A percentile compares a stretch with the other conserved stretches of the same genome.
Conservation (phyloP, 2,329 filamentous ascomycete genomes). For the Aspergillus brasiliensis region DNA sequence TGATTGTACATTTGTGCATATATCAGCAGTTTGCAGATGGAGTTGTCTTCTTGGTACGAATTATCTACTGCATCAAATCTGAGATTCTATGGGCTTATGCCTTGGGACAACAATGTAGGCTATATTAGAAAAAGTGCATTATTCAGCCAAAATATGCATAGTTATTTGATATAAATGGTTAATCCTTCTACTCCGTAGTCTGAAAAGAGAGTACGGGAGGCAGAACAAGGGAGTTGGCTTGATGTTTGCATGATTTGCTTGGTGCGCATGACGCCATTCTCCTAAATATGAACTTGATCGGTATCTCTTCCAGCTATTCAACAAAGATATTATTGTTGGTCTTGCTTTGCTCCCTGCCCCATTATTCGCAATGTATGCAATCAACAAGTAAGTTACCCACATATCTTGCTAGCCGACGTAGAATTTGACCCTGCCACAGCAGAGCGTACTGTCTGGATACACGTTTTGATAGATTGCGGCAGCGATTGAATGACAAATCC, state of each 20-base stretch:
- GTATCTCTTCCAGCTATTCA: not conserved
- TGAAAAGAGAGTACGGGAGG: too few relatives aligned
- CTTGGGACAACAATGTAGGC: too few relatives aligned
- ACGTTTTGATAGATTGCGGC: slow-evolving; percentile 60
- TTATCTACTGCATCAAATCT: too few relatives aligned
- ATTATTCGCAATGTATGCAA: slow-evolving; percentile 13
- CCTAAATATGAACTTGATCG: not conserved
- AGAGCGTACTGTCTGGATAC: slow-evolving; percentile 60
- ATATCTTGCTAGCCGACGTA: not conserved
- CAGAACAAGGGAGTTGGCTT: not conserved
- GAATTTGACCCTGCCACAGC: slow-evolving; percentile 35
- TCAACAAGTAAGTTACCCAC: slow-evolving; percentile 12
- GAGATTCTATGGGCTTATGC: too few relatives aligned
- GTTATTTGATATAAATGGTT: too few relatives aligned
- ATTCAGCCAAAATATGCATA: too few relatives aligned
- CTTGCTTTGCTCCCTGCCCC: not conserved
- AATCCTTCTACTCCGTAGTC: too few relatives aligned
- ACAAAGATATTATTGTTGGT: not conserved
- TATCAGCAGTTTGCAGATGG: too few relatives aligned
- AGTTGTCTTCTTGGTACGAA: too few relatives aligned
- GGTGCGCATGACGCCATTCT: not conserved
- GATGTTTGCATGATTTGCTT: not conserved
- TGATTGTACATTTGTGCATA: too few relatives aligned
- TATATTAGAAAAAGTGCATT: too few relatives aligned
- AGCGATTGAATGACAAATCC: slow-evolving; percentile 33